These are phyloP conservation scores for Starmerella tilneyi DNA, from an alignment of 805 yeast genomes.

Conservation along the genomic window DNA sequence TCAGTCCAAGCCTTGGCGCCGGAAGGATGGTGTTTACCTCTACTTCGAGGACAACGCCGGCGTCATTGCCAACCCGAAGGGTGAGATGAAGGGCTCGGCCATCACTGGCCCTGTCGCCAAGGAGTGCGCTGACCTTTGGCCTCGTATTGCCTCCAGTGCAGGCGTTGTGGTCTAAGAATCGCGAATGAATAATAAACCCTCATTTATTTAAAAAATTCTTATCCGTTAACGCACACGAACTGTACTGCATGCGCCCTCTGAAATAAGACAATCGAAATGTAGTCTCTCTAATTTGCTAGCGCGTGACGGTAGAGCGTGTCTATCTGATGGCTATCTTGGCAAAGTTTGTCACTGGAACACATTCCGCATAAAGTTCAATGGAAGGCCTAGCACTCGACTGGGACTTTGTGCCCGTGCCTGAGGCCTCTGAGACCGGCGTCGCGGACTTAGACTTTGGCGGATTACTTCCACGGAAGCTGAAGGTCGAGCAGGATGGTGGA, in stretches of 20 bases:
- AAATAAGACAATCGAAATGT: too few relatives aligned
- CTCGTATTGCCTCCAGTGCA: slow-evolving; percentile 99
- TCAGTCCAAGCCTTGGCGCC: slow-evolving; percentile 99
- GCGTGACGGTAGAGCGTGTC: not conserved
- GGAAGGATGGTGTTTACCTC: slow-evolving; percentile 99
- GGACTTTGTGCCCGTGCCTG: slow-evolving; percentile 32
- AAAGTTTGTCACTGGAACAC: too few relatives aligned
- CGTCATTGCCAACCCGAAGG: slow-evolving; percentile 99
- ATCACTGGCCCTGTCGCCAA: slow-evolving; percentile 99
- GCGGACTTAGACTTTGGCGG: slow-evolving; percentile 36
- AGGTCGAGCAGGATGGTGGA: slow-evolving; percentile 48
- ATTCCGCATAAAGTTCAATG: too few relatives aligned
- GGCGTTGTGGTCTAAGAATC: slow-evolving; percentile 93
- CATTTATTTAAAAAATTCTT: slow-evolving; percentile 8
- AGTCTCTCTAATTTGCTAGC: too few relatives aligned
- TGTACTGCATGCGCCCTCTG: not conserved
- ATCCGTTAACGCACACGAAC: slow-evolving; percentile 2
- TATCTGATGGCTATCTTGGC: too few relatives aligned
- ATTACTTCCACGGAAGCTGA: slow-evolving; percentile 32
- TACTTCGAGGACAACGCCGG: slow-evolving; percentile 99
- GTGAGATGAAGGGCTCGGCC: slow-evolving; percentile 99
- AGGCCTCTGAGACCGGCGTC: slow-evolving; percentile 34
- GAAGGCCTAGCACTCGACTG: slow-evolving; percentile 24
- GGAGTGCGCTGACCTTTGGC: slow-evolving; percentile 99
- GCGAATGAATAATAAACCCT: not conserved